phyloP scores from a whole-genome alignment of 176 grass and related monocot species.

The Saccharum spontaneum region DNA sequence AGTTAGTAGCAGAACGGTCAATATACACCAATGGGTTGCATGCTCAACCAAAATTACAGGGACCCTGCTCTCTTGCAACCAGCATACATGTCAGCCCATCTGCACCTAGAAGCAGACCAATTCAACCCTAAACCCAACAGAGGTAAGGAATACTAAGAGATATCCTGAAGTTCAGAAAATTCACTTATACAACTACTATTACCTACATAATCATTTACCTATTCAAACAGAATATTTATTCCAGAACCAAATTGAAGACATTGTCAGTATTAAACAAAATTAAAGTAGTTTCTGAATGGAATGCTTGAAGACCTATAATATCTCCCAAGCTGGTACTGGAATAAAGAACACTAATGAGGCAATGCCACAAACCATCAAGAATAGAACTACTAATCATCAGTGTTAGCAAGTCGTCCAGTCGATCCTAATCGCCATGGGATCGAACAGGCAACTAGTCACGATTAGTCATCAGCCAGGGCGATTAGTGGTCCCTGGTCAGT shows the following conservation, averaged over 20 bases:
- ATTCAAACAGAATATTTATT: neutral
- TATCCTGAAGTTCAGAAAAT: constrained; percentile 1
- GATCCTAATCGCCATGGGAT: neutral
- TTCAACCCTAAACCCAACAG: neutral
- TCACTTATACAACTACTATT: constrained; percentile 3
- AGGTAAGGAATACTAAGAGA: neutral
- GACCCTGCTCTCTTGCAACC: neutral
- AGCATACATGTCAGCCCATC: neutral
- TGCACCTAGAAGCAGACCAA: neutral
- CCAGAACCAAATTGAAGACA: constrained; percentile 1
- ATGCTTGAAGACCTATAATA: neutral
- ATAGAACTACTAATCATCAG: neutral
- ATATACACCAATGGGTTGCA: neutral
- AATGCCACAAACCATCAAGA: neutral
- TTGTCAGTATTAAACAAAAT: constrained; percentile 5
- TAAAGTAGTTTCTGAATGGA: neutral
- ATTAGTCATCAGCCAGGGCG: neutral
- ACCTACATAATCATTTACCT: neutral
- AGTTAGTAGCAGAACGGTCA: neutral
- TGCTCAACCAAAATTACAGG: too few species aligned
- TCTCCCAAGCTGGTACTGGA: neutral
- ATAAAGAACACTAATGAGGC: constrained; percentile 5
- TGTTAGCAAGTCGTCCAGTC: neutral
- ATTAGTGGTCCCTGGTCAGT: neutral
- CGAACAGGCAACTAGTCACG: neutral